Percentiles rank a stretch among this genome's conserved stretches.
phyloP scores from a whole-genome alignment of 1,284 basidiomycete genomes.

The Laetiporus sulphureus region DNA sequence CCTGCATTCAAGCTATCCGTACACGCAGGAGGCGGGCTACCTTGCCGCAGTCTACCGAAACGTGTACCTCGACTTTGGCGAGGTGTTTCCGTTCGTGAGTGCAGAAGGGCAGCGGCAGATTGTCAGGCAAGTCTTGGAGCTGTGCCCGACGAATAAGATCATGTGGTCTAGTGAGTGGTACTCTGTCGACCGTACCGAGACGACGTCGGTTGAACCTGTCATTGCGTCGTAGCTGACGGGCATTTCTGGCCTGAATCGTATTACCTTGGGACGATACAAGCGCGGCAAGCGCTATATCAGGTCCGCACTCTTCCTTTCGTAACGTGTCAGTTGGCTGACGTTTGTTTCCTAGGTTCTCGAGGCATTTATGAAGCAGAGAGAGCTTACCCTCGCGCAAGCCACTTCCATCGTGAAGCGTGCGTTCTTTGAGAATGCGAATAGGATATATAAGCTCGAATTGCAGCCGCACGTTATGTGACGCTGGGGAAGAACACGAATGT shows the following conservation, averaged over 20 bases:
- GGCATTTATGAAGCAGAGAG: conserved; percentile 35
- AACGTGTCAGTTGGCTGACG: background rate
- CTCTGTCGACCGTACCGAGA: background rate
- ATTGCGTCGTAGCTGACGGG: conserved; percentile 48
- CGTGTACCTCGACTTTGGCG: conserved; percentile 73
- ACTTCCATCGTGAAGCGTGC: conserved; percentile 41
- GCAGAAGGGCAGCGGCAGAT: conserved; percentile 52
- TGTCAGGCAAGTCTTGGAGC: conserved; percentile 57
- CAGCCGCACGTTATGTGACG: conserved; percentile 20
- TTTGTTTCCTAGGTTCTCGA: conserved; percentile 40
- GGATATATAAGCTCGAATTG: conserved; percentile 46
- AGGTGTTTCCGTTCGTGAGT: conserved; percentile 68
- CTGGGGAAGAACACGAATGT: no score
- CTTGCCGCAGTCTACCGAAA: conserved; percentile 63
- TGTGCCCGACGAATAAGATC: conserved; percentile 69
- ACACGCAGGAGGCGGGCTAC: conserved; percentile 68
- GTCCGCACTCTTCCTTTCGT: conserved; percentile 31
- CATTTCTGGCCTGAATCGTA: conserved; percentile 76
- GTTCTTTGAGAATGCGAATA: conserved; percentile 55
- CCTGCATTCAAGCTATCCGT: conserved; percentile 70
- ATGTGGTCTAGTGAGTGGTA: conserved; percentile 64
- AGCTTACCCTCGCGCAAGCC: conserved; percentile 44
- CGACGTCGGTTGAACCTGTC: conserved; percentile 4
- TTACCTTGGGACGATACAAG: conserved; percentile 60
- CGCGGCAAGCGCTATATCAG: conserved; percentile 51